Evolutionary conservation across 2,329 filamentous ascomycete species (phyloP).

Genomic region (Penicillium sp.): DNA sequence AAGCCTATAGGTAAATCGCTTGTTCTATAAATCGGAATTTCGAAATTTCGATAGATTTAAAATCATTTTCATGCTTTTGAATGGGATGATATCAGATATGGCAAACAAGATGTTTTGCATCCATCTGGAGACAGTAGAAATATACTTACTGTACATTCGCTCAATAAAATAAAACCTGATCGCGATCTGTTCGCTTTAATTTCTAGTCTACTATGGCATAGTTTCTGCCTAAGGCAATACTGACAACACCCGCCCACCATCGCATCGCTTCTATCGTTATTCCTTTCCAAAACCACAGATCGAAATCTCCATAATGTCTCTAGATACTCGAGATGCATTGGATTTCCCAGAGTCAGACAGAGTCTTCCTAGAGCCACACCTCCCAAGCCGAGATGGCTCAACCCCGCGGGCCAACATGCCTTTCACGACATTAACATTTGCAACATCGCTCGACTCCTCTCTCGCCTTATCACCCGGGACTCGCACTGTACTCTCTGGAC

Average conservation of each 20-base stretch:
- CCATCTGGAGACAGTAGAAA: no score
- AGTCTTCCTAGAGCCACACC: slow-evolving; percentile 43
- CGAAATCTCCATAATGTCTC: not conserved
- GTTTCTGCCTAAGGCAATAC: no score
- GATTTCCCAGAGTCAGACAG: slow-evolving; percentile 39
- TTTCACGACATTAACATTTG: slow-evolving; percentile 75
- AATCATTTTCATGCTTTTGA: no score
- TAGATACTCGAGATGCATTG: slow-evolving; percentile 23
- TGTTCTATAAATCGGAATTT: no score
- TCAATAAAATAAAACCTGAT: no score
- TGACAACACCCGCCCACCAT: not conserved
- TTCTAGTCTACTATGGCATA: no score
- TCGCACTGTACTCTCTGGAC: slow-evolving; percentile 73
- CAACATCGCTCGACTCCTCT: slow-evolving; percentile 74
- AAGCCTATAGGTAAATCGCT: no score
- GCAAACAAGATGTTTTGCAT: no score
- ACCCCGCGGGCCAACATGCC: slow-evolving; percentile 29
- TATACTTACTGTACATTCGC: no score
- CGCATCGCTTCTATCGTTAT: not conserved
- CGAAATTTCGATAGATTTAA: no score
- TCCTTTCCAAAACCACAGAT: not conserved
- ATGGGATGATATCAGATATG: no score
- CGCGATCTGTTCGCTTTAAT: no score
- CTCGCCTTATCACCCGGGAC: slow-evolving; percentile 67
- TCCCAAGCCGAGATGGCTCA: slow-evolving; percentile 32